Evolutionary conservation across 2,329 filamentous ascomycete species (phyloP).

Genomic region (Talaromyces sp.): DNA sequence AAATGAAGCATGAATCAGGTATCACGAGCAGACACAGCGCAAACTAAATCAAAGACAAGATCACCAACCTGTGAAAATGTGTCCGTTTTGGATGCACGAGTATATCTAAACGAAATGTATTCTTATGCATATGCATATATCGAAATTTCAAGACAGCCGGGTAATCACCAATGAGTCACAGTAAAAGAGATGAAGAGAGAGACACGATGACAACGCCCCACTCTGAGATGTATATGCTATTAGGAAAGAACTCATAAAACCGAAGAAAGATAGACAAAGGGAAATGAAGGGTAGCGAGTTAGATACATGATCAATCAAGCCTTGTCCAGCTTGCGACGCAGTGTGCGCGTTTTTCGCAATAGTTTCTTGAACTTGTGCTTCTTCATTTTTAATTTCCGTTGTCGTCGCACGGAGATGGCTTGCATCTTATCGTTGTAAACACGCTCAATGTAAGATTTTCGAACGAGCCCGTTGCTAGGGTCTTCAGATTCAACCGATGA

Average conservation of each 20-base stretch:
- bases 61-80: background rate
- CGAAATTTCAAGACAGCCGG: background rate
- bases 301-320: constrained; percentile 27
- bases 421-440: constrained; percentile 62
- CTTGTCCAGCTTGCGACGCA: constrained; percentile 78
- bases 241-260: constrained; percentile 13
- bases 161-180: background rate
- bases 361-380: constrained; percentile 99
- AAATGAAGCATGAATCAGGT: background rate
- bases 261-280: constrained; percentile 14
- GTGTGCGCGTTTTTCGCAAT: constrained; percentile 82
- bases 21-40: background rate
- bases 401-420: constrained; percentile 84
- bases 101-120: background rate
- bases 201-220: constrained; percentile 12
- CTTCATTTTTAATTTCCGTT: constrained; percentile 98
- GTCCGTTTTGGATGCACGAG: background rate
- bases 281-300: constrained; percentile 7
- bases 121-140: background rate
- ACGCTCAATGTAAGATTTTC: constrained; percentile 59
- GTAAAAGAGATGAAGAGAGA: constrained; percentile 8
- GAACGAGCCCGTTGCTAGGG: constrained; percentile 36
- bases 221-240: constrained; percentile 6
- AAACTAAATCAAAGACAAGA: background rate
- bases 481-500: constrained; percentile 50